A percentile compares a stretch with the other conserved stretches of the same genome.
phyloP scores from a whole-genome alignment of 1,284 basidiomycete genomes.

The Irpex lacteus region DNA sequence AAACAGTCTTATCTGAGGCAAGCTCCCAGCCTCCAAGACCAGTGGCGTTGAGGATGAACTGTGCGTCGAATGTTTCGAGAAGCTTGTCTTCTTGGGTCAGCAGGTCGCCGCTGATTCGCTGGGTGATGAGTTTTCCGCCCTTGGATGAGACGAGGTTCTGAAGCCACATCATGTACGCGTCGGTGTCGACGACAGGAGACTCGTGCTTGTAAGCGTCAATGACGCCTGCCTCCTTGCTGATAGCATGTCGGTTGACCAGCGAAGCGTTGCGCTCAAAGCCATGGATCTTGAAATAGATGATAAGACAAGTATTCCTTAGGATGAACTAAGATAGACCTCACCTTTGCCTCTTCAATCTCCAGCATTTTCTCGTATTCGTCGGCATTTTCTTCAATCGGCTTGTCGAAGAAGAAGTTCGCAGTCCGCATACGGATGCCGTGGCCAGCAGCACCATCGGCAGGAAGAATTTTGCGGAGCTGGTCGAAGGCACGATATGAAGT shows the following conservation, averaged over 20 bases:
- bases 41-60: conserved; percentile 34
- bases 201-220: conserved; percentile 35
- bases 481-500: conserved; percentile 30
- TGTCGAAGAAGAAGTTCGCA: conserved; percentile 34
- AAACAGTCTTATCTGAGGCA: conserved; percentile 31
- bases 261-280: conserved; percentile 30
- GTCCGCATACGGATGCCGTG: conserved; percentile 23
- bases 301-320: background rate
- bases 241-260: conserved; percentile 21
- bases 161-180: conserved; percentile 34
- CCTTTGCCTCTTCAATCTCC: conserved; percentile 23
- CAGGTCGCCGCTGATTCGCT: conserved; percentile 26
- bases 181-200: conserved; percentile 36
- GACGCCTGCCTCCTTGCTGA: conserved; percentile 29
- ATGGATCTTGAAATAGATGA: conserved; percentile 17
- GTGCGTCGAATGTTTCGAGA: conserved; percentile 27
- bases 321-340: background rate
- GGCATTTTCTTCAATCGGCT: conserved; percentile 25
- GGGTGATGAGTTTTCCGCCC: conserved; percentile 30
- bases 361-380: conserved; percentile 33
- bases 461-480: conserved; percentile 19
- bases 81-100: conserved; percentile 30
- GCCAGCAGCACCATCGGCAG: conserved; percentile 12
- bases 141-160: conserved; percentile 28
- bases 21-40: conserved; percentile 31